A percentile compares a stretch with the other conserved stretches of the same genome.
phyloP scores from a whole-genome alignment of 441 rosid species.

The Arabidopsis hybrid region DNA sequence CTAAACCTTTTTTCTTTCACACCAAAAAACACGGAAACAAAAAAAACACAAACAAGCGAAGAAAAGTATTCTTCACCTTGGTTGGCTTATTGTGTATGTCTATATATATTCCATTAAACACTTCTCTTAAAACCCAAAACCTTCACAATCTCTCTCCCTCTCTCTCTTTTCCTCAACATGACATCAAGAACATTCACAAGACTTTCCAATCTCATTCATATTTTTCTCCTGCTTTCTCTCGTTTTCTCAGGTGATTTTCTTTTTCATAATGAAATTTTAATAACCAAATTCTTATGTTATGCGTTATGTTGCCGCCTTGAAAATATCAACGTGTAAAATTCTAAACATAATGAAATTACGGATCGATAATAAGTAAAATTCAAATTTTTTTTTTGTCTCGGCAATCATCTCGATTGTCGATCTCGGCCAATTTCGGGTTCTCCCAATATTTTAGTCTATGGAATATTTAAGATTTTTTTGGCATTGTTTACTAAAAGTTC shows the following conservation, averaged over 20 bases:
- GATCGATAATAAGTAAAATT: no score
- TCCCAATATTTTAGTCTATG: no score
- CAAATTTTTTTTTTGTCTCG: no score
- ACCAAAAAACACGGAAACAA: constrained; percentile 20
- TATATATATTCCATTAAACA: constrained; percentile 37
- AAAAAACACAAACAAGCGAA: constrained; percentile 64
- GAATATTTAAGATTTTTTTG: not conserved
- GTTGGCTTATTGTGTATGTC: constrained; percentile 33
- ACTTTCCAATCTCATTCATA: constrained; percentile 38
- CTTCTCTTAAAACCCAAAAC: constrained; percentile 40
- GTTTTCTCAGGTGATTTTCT: constrained; percentile 57
- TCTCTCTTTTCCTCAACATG: constrained; percentile 47
- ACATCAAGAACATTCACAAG: constrained; percentile 44
- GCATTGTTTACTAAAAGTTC: not conserved
- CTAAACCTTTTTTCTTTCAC: constrained; percentile 34
- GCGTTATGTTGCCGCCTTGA: not conserved
- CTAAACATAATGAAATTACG: no score
- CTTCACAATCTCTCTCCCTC: constrained; percentile 34
- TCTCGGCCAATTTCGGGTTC: no score
- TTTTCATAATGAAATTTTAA: not conserved
- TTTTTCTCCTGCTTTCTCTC: constrained; percentile 50
- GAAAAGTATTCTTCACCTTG: constrained; percentile 64
- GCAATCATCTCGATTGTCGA: no score
- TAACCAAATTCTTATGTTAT: not conserved
- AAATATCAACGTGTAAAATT: not conserved